Conservation (phyloP, 2,329 filamentous ascomycete species). For the Hypoxylon sp. region DNA sequence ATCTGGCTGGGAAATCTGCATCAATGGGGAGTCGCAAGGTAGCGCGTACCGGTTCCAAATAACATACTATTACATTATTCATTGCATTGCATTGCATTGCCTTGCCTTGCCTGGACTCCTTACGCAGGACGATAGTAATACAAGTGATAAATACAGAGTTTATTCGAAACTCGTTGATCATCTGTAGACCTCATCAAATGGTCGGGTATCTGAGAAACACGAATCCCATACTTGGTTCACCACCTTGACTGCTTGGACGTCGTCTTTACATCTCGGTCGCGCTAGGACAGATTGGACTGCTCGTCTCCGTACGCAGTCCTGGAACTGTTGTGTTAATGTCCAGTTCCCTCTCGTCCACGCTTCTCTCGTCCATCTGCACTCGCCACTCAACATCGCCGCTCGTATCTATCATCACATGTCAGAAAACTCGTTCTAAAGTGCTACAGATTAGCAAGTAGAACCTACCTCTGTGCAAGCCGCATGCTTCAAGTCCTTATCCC, state of each 20-base stretch:
- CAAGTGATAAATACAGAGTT: conserved; percentile 36
- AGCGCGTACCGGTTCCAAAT: conserved; percentile 26
- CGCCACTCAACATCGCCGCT: conserved; percentile 91
- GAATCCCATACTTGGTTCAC: conserved; percentile 99
- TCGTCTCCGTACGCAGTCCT: conserved; percentile 87
- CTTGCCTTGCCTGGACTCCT: conserved; percentile 21
- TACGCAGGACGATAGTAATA: conserved; percentile 17
- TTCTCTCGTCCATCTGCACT: conserved; percentile 92
- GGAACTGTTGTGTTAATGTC: conserved; percentile 91
- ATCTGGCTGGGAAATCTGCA: conserved; percentile 44
- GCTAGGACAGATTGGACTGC: conserved; percentile 85
- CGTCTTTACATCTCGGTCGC: conserved; percentile 85
- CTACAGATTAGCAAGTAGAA: background rate
- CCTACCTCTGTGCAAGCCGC: conserved; percentile 92
- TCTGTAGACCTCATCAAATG: conserved; percentile 97
- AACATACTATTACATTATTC: conserved; percentile 9
- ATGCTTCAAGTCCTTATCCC: conserved; percentile 81
- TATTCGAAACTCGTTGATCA: conserved; percentile 56
- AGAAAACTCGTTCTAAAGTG: conserved; percentile 1
- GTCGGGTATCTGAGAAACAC: conserved; percentile 92
- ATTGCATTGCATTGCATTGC: background rate
- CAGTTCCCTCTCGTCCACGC: conserved; percentile 88
- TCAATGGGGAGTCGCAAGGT: conserved; percentile 36
- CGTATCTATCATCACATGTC: conserved; percentile 74
- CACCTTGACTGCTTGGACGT: conserved; percentile 86